Evolutionary conservation across 352 stramenopile species (phyloP).

Genomic region (Phytophthora tentaculata): DNA sequence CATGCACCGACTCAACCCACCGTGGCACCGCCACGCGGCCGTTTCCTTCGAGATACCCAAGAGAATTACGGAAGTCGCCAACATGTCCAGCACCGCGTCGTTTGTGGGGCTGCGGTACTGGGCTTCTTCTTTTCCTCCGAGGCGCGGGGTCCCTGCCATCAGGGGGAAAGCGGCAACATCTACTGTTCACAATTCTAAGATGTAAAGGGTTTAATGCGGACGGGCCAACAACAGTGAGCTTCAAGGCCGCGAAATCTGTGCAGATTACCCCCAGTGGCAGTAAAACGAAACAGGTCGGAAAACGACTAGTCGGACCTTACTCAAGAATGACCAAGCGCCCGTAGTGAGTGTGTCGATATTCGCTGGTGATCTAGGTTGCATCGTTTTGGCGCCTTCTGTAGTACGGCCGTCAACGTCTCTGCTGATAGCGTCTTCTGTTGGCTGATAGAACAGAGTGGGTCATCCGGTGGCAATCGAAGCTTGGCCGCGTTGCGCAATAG

Average conservation of each 20-base stretch:
- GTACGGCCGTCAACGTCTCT: no score
- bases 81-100: neutral
- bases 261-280: neutral
- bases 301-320: neutral
- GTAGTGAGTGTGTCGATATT: neutral
- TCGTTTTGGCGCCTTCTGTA: no score
- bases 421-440: no score
- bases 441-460: no score
- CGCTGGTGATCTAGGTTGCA: neutral
- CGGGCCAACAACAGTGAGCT: neutral
- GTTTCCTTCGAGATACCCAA: neutral
- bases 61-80: neutral
- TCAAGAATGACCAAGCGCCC: no score
- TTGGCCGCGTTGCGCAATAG: no score
- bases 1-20: neutral
- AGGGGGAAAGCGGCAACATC: neutral
- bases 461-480: no score
- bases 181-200: neutral
- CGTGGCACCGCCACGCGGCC: neutral
- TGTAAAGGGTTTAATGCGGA: neutral
- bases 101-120: neutral
- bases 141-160: neutral
- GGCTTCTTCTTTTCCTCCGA: neutral
- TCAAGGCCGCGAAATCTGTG: neutral
- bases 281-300: neutral